These are phyloP conservation scores for Pythium plurisporium DNA, from an alignment of 352 stramenopile genomes.

Conservation along the genomic window DNA sequence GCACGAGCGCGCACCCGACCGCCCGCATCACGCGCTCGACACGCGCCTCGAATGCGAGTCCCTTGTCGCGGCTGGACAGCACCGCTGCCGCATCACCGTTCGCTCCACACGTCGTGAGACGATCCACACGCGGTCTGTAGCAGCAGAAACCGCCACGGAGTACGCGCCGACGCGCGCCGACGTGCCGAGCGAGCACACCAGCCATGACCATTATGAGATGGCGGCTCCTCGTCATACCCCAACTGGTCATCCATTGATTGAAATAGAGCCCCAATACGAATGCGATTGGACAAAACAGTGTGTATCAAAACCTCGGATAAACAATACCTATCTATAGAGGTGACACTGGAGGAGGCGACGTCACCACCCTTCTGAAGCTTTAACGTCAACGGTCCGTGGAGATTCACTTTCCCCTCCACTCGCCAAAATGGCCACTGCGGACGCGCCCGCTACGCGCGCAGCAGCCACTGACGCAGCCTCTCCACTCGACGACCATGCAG, in stretches of 20 bases:
- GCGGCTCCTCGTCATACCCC: neutral
- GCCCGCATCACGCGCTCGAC: constrained; percentile 50
- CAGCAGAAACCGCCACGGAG: neutral
- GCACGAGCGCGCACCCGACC: constrained; percentile 43
- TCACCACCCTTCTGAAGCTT: too few species aligned
- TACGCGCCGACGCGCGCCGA: neutral
- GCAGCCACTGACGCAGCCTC: neutral
- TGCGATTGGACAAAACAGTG: neutral
- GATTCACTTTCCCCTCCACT: neutral
- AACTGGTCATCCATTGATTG: neutral
- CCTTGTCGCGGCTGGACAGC: constrained; percentile 34
- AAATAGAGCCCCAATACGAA: neutral
- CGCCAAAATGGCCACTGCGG: neutral
- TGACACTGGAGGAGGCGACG: too few species aligned
- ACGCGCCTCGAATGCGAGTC: constrained; percentile 55
- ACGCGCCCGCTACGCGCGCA: neutral
- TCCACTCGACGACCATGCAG: neutral
- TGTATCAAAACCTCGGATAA: constrained; percentile 1
- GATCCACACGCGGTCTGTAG: neutral
- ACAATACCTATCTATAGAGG: neutral
- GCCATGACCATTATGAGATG: neutral
- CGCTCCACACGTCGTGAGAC: neutral
- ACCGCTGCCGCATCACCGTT: neutral
- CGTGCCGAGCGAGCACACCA: neutral
- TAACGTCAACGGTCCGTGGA: neutral